A percentile compares a stretch with the other conserved stretches of the same genome.
These are phyloP conservation scores for Boechera retrofracta DNA, from an alignment of 345 rosid genomes.

Conservation along the genomic window DNA sequence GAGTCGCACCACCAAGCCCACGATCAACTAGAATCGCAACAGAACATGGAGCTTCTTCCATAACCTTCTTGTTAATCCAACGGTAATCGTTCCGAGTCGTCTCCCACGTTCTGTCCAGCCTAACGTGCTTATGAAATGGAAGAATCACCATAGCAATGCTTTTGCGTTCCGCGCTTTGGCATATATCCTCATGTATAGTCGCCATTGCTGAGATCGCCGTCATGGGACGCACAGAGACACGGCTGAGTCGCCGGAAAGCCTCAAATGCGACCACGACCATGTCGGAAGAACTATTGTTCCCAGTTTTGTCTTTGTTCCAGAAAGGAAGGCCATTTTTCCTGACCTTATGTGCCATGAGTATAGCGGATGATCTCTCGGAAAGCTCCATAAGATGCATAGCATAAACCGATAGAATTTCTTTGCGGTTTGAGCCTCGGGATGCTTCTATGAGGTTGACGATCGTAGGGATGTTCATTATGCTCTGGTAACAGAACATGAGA, in stretches of 20 bases:
- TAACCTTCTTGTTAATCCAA: slow-evolving; percentile 64
- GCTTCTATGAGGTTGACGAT: slow-evolving; percentile 68
- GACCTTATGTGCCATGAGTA: slow-evolving; percentile 89
- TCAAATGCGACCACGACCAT: slow-evolving; percentile 82
- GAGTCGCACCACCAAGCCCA: slow-evolving; percentile 80
- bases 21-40: slow-evolving; percentile 88
- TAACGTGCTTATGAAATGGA: slow-evolving; percentile 82
- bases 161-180: slow-evolving; percentile 65
- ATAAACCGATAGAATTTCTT: slow-evolving; percentile 72
- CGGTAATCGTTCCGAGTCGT: slow-evolving; percentile 60
- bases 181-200: slow-evolving; percentile 72
- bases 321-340: slow-evolving; percentile 82
- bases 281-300: slow-evolving; percentile 41
- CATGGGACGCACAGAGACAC: slow-evolving; percentile 74
- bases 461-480: slow-evolving; percentile 60
- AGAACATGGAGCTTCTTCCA: slow-evolving; percentile 71
- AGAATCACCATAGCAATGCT: slow-evolving; percentile 68
- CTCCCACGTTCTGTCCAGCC: slow-evolving; percentile 69
- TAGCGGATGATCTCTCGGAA: slow-evolving; percentile 87
- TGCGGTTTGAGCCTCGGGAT: slow-evolving; percentile 73
- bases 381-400: slow-evolving; percentile 96
- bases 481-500: slow-evolving; percentile 60
- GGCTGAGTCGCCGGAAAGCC: slow-evolving; percentile 67
- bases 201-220: slow-evolving; percentile 79
- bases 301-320: slow-evolving; percentile 68